A percentile compares a stretch with the other conserved stretches of the same genome.
Evolutionary conservation across 2,329 filamentous ascomycete species (phyloP).

Genomic region (Phyllachora maydis): DNA sequence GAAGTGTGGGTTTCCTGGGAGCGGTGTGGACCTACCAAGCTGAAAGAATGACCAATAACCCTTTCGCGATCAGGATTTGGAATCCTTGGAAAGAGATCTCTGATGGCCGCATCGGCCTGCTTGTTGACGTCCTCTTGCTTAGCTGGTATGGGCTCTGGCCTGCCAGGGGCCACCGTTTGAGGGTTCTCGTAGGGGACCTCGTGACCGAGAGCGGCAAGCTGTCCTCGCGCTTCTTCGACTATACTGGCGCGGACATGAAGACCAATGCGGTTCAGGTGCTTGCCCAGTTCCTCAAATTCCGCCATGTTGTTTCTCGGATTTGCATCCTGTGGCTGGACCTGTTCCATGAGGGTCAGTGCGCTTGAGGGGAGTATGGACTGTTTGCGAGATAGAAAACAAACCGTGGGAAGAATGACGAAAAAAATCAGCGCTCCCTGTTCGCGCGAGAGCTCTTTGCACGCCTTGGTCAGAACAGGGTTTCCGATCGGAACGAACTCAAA

Average conservation of each 20-base stretch:
- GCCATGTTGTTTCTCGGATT: too few relatives aligned
- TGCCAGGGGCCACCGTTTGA: slow-evolving; percentile 8
- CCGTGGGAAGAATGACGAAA: slow-evolving; percentile 43
- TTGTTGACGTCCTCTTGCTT: slow-evolving; percentile 37
- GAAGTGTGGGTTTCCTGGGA: too few relatives aligned
- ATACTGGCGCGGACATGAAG: slow-evolving; percentile 39
- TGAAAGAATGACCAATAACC: slow-evolving; percentile 42
- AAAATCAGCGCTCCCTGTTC: slow-evolving; percentile 42
- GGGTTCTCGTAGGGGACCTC: slow-evolving; percentile 9
- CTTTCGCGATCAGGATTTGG: slow-evolving; percentile 41
- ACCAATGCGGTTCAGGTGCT: slow-evolving; percentile 36
- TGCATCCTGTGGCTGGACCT: too few relatives aligned
- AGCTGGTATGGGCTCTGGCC: slow-evolving; percentile 37
- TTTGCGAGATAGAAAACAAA: too few relatives aligned
- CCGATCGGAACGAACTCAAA: slow-evolving; percentile 43
- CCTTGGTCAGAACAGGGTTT: slow-evolving; percentile 35
- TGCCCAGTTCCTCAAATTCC: slow-evolving; percentile 18
- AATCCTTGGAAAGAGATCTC: slow-evolving; percentile 44
- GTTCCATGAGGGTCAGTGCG: too few relatives aligned
- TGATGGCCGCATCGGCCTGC: slow-evolving; percentile 39
- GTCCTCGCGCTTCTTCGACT: slow-evolving; percentile 29
- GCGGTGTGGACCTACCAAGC: slow-evolving; percentile 21
- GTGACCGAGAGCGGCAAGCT: slow-evolving; percentile 7
- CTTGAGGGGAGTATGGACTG: too few relatives aligned
- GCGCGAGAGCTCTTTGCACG: slow-evolving; percentile 44